phyloP scores from a whole-genome alignment of 139 green algal genomes.

The Nannochloris sp. region DNA sequence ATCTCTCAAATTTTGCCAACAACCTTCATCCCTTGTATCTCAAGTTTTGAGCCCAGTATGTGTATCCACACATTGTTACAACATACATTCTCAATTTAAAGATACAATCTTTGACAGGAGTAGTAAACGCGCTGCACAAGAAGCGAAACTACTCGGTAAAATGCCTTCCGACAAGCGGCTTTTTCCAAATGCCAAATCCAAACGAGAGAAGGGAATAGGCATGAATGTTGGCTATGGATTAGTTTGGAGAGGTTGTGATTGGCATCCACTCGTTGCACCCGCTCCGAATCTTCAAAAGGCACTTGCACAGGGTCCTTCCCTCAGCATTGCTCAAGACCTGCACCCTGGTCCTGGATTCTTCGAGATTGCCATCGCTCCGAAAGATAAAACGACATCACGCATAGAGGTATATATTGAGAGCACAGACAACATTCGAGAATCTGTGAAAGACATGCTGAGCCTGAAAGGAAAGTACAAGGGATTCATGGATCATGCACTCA shows the following conservation, averaged over 20 bases:
- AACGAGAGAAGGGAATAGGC: not conserved
- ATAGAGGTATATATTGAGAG: slow-evolving; percentile 7
- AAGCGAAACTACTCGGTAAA: not conserved
- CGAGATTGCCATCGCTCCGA: slow-evolving; percentile 7
- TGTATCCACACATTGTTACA: no score
- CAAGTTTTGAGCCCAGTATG: no score
- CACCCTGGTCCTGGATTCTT: slow-evolving; percentile 2
- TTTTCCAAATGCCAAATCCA: not conserved
- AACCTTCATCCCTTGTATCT: no score
- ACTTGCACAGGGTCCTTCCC: not conserved
- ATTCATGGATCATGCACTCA: slow-evolving; percentile 2
- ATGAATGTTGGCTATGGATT: not conserved
- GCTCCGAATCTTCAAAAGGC: not conserved
- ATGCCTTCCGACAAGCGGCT: not conserved
- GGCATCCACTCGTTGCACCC: slow-evolving; percentile 1
- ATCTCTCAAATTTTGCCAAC: no score
- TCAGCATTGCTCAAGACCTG: not conserved
- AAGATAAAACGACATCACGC: not conserved
- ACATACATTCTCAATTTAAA: no score
- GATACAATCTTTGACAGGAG: not conserved
- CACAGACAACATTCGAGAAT: not conserved
- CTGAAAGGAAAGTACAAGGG: not conserved
- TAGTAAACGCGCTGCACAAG: not conserved
- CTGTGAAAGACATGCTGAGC: not conserved
- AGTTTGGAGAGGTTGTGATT: not conserved